Base-by-base conservation (phyloP, 1,284 basidiomycete genomes). In the Cryptococcus sp. region DNA sequence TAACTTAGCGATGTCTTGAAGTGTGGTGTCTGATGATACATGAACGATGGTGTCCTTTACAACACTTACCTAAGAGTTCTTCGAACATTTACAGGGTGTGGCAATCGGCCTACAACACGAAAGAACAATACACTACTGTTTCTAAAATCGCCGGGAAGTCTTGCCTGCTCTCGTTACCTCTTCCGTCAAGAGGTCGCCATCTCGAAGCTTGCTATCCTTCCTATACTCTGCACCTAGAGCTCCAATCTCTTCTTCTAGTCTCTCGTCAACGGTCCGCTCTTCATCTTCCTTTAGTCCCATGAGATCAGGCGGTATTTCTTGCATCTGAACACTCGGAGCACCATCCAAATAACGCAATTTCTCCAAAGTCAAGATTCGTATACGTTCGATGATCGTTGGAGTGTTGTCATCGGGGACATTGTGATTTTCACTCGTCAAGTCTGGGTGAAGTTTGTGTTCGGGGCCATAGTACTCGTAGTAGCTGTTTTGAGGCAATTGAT, bases 351-450 rank as follows among this genome's bases (percentile, higher is more conserved):
- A 98, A 18, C 96, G 80, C 45, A 98, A 77, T 72, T 96, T 92
- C 67, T 88, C 91, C n/a, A 88, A 81, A 43, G 94, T 87, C 55
- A 81, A 84, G 46, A 88, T 81, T 18, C 88, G 85, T 61, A 98
- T 93, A 53, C 86, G 83, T 68, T 96, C 91, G 25, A 98, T 76
- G 4, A 84, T 85, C 7, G 84, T 82, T 0, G 85, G 79, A 0
- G 89, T 85, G 69, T 98, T 98, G 68, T 88, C 85, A 72, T 98
- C 98, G 63, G 96, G 91, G 68, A 88, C 85, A 72, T 98, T 98
- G 63, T 97, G 91, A 54, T 97, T 88, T 49, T 86, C 85, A 1
- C 88, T 87, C 0, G 88, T 91, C 18, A 98, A 79, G 2, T 91
- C 89, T 4, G 94, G 92, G 62, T 98, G 94, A 0, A 98, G 81